Conservation (phyloP, 2,329 filamentous ascomycete genomes). For the Gnomoniopsis smithogilvyi region DNA sequence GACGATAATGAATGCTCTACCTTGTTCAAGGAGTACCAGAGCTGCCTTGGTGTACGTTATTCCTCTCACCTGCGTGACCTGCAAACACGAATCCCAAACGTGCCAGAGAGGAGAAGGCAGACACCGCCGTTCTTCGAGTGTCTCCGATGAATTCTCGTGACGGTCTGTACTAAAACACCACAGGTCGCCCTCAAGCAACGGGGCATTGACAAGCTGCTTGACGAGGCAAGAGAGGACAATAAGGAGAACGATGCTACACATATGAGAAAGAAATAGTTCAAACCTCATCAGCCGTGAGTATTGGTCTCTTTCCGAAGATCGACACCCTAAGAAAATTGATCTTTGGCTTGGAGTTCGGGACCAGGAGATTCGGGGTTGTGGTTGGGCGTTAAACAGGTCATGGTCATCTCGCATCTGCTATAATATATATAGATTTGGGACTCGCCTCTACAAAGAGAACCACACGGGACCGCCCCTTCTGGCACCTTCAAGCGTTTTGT, state of each 20-base stretch:
- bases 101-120: not conserved
- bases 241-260: conserved; percentile 79
- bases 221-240: conserved; percentile 85
- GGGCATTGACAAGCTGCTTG: conserved; percentile 89
- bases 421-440: too few relatives aligned
- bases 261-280: conserved; percentile 43
- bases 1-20: conserved; percentile 76
- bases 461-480: too few relatives aligned
- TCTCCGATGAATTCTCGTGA: not conserved
- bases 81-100: not conserved
- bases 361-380: too few relatives aligned
- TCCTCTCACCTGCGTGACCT: not conserved
- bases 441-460: too few relatives aligned
- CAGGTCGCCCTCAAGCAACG: conserved; percentile 83
- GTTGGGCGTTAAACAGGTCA: too few relatives aligned
- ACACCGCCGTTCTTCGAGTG: not conserved
- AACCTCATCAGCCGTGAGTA: too few relatives aligned
- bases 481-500: too few relatives aligned
- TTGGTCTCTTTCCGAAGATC: not conserved
- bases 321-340: not conserved
- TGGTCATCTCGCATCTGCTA: too few relatives aligned
- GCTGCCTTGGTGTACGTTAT: conserved; percentile 71
- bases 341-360: not conserved
- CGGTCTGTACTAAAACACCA: conserved; percentile 4
- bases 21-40: conserved; percentile 85